A percentile compares a stretch with the other conserved stretches of the same genome.
phyloP scores from a whole-genome alignment of 2,329 filamentous ascomycete species.

The Escovopsis sp. region DNA sequence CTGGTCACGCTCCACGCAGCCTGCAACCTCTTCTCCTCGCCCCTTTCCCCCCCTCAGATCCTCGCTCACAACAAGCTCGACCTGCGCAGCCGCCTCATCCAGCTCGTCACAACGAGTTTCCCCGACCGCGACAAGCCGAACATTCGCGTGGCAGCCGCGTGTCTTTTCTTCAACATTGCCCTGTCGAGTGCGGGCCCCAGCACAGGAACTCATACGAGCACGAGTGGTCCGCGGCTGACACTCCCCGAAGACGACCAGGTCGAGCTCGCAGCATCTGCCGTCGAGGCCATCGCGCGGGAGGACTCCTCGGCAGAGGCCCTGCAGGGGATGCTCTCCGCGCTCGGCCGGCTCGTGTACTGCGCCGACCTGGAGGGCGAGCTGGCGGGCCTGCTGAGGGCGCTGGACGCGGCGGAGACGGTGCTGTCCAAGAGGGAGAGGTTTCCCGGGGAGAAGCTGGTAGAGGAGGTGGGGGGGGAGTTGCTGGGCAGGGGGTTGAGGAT shows the following conservation, averaged over 20 bases:
- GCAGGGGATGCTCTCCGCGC: slow-evolving; percentile 58
- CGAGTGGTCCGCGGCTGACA: slow-evolving; percentile 21
- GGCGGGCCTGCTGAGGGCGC: slow-evolving; percentile 59
- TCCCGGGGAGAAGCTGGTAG: slow-evolving; percentile 40
- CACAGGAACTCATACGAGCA: no score
- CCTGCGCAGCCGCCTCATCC: slow-evolving; percentile 40
- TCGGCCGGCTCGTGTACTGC: slow-evolving; percentile 64
- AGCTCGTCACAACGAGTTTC: slow-evolving; percentile 61
- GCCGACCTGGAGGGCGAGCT: slow-evolving; percentile 56
- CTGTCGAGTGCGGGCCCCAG: no score
- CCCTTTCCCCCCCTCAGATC: slow-evolving; percentile 52
- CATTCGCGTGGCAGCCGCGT: slow-evolving; percentile 67
- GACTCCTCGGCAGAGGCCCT: slow-evolving; percentile 52
- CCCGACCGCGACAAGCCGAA: slow-evolving; percentile 61
- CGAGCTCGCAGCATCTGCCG: slow-evolving; percentile 63
- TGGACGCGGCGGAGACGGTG: slow-evolving; percentile 59
- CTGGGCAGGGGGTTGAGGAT: slow-evolving; percentile 33
- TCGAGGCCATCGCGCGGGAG: slow-evolving; percentile 55
- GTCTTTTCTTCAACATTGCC: slow-evolving; percentile 70
- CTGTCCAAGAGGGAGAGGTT: slow-evolving; percentile 40
- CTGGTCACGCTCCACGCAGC: slow-evolving; percentile 70
- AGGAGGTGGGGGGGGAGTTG: slow-evolving; percentile 36
- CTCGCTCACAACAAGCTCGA: slow-evolving; percentile 34
- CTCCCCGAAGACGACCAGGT: slow-evolving; percentile 59
- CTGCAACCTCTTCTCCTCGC: slow-evolving; percentile 71